Evolutionary conservation across 2,329 filamentous ascomycete genomes (phyloP), one percentile per base, ranked within the genome.

Genomic region (Fusarium sp.): DNA sequence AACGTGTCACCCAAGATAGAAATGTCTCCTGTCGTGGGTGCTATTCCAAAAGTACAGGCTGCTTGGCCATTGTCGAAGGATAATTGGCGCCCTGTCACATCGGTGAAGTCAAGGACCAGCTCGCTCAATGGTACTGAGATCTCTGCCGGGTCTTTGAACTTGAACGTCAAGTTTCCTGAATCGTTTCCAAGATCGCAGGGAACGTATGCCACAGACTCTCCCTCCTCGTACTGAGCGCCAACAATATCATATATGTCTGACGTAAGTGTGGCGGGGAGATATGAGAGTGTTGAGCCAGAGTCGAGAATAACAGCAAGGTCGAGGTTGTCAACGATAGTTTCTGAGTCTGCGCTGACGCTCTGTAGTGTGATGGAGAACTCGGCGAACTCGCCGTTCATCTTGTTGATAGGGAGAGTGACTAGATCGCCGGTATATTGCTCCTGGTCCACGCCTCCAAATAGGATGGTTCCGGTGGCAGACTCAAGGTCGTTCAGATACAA

Each of bases 401-500:
- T 83, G 76, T 93, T 88, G 60, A 96, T 85, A 5, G 93, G 93
- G 4, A 96, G 81, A 0, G 91, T 93, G 67, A 89, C 80, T 35
- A 96, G 85, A 8, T 85, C 79, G 25, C 92, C 93, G 5, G 82
- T 78, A 79, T 89, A 95, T 72, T 91, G 90, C 28, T 83, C 88
- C 5, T 86, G 88, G 81, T 95, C 92, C 64, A 95, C 88, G 35
- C 93, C 93, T 35, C 93, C 93, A 75, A 95, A 95, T 3, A 95
- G 83, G 60, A 95, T 90, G 67, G 85, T 91, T 60, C 93, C 93
- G 1, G 85, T 89, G 75, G 82, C 88, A 30, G 92, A 85, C 71
- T 91, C 87, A 12, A 94, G 83, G 77, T 94, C 92, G 81, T 95
- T 92, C 23, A 95, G 85, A 90, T 91, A 95, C 47, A 96, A 82